Evolutionary conservation across 1,139 yeast species (phyloP), one percentile per base, ranked within the genome.

Genomic region (Schizosaccharomyces versatilis): DNA sequence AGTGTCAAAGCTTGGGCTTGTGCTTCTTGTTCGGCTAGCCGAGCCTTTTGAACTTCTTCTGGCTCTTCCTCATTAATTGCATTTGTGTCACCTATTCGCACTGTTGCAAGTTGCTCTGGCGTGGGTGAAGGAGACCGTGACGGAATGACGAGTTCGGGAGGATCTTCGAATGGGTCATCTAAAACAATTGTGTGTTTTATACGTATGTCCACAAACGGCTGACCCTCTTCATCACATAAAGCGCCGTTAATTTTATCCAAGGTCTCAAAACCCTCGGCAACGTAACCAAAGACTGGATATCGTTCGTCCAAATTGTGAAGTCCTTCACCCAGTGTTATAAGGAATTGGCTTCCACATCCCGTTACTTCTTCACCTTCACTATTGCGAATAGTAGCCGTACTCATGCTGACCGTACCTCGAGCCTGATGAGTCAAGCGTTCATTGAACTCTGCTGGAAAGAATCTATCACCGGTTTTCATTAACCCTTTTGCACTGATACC

Each of bases 1-100:
- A 80, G 67, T 0, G 84, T 75, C 44, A 80, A 62, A 3, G 84
- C 83, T 57, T 75, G 76, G 0, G 77, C 67, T 32, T 70, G 66
- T 1, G 78, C 73, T 47, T 71, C 73, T 32, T 67, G 64, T 8
- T 68, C 69, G 14, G 60, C 54, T 14, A 61, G 60, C 40, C 62
- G 58, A 60, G 63, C 54, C 49, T 57, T 59, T 7, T 59, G 59
- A 7, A 48, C 60, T 17, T 63, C 63, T n/a, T 59, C 65, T 15
- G 61, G 65, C 15, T 55, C 61, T 42, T 53, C 62, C 52, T 56
- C 65, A 51, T 54, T 62, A 19, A 55, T 59, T 1, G 57, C 61
- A 7, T 61, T 62, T 32, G 66, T 69, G 12, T 67, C 66, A 7
- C 67, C 66, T 5, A 70, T 58, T 19, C 73, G 61, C 8, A 71